Evolutionary conservation across 345 rosid genomes (phyloP), one percentile per base, ranked within the genome.

Genomic region (Eucalyptus regnans): DNA sequence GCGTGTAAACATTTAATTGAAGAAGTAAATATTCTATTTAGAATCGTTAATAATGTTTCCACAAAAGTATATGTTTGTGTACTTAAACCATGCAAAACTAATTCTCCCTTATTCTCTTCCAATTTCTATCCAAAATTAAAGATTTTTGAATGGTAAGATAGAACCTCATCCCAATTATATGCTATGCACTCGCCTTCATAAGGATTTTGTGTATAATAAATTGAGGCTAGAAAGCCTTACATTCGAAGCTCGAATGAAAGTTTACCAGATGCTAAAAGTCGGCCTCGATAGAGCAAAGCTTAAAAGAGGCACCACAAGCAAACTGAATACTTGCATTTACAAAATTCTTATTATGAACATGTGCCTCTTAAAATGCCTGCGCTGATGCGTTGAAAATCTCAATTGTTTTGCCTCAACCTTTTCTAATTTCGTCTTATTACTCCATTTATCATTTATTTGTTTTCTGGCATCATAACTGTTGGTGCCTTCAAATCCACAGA

Each of bases 351-450:
- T 56, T 23, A 22, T 23, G 12, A 23, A 23, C 6, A 0, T 9
- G 25, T 52, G 25, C 25, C 0, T 52, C 23, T 52, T 52, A 52
- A 0, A 52, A 18, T 52, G 1, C 25, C 10, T 7, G 0, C 2
- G 9, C 4, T 3, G 0, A 7, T 52, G 0, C 0, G 0, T 18
- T 20, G 0, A 52, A 52, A 25, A 12, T 31, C 15, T 60, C 11
- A 60, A 25, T 60, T 11, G 66, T 60, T 60, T 52, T 52, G 58
- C 58, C 25, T 18, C 25, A 52, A 18, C 58, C 58, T 20, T 52
- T 52, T 52, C 10, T 52, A 52, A 52, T 52, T 52, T 8, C 9
- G 10, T 8, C 58, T 0, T 52, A 7, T 52, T 52, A 20, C 58
- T 60, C 31, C 31, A 29, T 62, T 62, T 27, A 12, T 62, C 16